Percentiles rank a stretch among this genome's conserved stretches.
Conservation (phyloP, 495 filamentous ascomycete species). For the Amniculicola lignicola region DNA sequence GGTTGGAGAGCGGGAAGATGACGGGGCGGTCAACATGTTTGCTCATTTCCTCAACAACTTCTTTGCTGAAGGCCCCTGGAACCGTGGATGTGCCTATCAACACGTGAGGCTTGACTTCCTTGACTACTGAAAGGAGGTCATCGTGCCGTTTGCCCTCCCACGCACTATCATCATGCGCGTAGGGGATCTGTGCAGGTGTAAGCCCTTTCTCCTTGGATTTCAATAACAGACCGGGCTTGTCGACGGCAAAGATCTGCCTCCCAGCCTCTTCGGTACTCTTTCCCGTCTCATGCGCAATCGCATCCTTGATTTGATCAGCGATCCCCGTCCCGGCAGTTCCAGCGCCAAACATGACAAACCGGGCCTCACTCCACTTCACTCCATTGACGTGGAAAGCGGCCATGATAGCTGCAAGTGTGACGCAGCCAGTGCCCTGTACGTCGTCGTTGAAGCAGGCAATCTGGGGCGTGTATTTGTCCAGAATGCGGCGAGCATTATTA, state of each 20-base stretch:
- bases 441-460: conserved; percentile 91
- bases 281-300: conserved; percentile 64
- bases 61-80: conserved; percentile 73
- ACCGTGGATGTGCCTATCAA: conserved; percentile 82
- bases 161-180: conserved; percentile 61
- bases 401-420: conserved; percentile 79
- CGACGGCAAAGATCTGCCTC: conserved; percentile 80
- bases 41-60: conserved; percentile 76
- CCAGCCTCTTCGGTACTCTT: conserved; percentile 70
- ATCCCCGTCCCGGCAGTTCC: conserved; percentile 86
- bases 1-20: conserved; percentile 83
- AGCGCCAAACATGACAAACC: conserved; percentile 73
- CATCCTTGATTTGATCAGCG: conserved; percentile 77
- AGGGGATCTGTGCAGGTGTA: conserved; percentile 63
- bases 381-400: conserved; percentile 67
- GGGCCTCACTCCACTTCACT: conserved; percentile 62
- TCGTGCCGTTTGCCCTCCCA: conserved; percentile 57
- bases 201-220: conserved; percentile 59
- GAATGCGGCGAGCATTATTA: conserved; percentile 59
- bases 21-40: conserved; percentile 71
- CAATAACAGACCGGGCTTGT: conserved; percentile 75
- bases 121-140: conserved; percentile 64
- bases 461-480: conserved; percentile 67
- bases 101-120: conserved; percentile 72
- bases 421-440: conserved; percentile 84